Base-by-base conservation (phyloP, 371 early-diverging fungal species). In the Rhizopus arrhizus region DNA sequence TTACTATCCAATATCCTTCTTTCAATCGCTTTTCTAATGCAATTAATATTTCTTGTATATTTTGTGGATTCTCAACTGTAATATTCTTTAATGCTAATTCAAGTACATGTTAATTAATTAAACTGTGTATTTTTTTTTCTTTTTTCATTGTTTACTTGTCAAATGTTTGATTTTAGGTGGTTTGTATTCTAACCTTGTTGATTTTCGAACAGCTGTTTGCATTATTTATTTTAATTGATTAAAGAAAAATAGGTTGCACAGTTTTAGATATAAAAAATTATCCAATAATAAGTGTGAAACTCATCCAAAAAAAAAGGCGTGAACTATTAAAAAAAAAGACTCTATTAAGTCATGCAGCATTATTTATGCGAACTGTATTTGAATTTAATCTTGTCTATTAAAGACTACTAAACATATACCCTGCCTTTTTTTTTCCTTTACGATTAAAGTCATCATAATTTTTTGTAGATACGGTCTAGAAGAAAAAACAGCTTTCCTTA, bases 101-200 rank as follows among this genome's bases (percentile, higher is more conserved):
- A 77, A 51, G 59, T 59, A 62, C 54, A 66, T 68, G 65, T 60
- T 65, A 60, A 46, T 69, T 67, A 29, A 38, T 41, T 4, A 41
- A n/a, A 12, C 31, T 32, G 28, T 41, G 9, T 28, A 43, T 4
- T 31, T 36, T n/a, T n/a, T n/a, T n/a, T n/a, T n/a, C n/a, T n/a
- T n/a, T n/a, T 5, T 34, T 2, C 11, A n/a, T 53, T 10, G 3
- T 42, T 65, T 85, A 93, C 94, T 82, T 57, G 85, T 77, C 56
- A 93, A 78, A 75, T 95, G 94, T 68, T 95, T 95, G 45, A 82
- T 81, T 76, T 95, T 95, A 10, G 91, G 91, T 59, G 87, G 85
- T 56, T 78, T 77, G 56, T 84, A 81, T 64, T 91, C 89, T 59
- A 87, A 81, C 61, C 88, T 82, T 16, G 91, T 90, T 34, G 91